phyloP scores from a whole-genome alignment of 768 basidiomycete species.

The Pholiota microspora region DNA sequence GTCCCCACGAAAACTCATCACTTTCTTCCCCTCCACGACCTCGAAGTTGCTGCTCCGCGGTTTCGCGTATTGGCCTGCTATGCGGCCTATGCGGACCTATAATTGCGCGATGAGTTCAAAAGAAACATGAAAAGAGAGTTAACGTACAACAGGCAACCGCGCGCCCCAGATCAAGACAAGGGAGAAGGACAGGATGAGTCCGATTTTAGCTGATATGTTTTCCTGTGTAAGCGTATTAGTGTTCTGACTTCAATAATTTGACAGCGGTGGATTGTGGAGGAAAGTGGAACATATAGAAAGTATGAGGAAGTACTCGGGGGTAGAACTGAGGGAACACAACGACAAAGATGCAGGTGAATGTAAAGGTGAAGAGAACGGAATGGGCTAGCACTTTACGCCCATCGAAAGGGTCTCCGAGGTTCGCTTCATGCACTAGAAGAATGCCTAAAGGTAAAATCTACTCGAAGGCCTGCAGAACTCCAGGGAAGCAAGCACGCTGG shows the following conservation, averaged over 20 bases:
- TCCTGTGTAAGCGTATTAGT: conserved; percentile 42
- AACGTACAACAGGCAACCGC: conserved; percentile 83
- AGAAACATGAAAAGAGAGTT: background rate
- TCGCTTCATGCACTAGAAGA: no score
- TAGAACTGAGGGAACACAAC: no score
- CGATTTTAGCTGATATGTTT: conserved; percentile 86
- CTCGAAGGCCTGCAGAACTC: no score
- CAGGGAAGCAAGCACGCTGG: no score
- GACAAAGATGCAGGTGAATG: no score
- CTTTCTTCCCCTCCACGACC: conserved; percentile 65
- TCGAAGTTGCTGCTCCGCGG: conserved; percentile 86
- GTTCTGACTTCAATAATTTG: no score
- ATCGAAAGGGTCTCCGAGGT: no score
- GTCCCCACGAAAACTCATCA: conserved; percentile 93
- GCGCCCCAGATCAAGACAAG: conserved; percentile 94
- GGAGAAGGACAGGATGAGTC: conserved; percentile 91
- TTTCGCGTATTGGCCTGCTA: conserved; percentile 96
- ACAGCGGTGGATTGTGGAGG: no score
- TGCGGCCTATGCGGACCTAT: conserved; percentile 82
- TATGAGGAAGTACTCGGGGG: no score
- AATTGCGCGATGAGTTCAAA: background rate
- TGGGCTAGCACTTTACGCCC: background rate
- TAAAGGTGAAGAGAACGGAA: no score
- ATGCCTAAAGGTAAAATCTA: no score
- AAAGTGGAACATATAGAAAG: no score